Conservation (phyloP, 768 basidiomycete genomes). For the Hemileccinum rubropunctum region DNA sequence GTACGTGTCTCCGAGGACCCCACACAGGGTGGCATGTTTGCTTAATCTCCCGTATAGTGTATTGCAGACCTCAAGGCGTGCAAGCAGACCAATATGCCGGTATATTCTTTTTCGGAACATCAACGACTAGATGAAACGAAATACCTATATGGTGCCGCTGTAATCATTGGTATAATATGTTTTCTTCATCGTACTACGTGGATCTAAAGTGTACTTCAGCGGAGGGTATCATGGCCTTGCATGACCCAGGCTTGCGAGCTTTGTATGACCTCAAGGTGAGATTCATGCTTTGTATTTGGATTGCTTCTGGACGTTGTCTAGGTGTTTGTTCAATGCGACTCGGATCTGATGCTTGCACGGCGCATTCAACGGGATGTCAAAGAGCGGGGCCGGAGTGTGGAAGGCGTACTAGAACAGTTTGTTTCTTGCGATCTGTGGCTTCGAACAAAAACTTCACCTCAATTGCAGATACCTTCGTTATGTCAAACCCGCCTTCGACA, state of each 20-base stretch:
- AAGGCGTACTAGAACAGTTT: conserved; percentile 87
- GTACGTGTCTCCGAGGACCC: conserved; percentile 41
- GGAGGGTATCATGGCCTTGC: conserved; percentile 90
- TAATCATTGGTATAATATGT: conserved; percentile 70
- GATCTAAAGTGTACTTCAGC: conserved; percentile 38
- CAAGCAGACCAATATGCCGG: conserved; percentile 82
- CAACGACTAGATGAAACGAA: conserved; percentile 76
- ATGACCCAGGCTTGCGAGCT: conserved; percentile 71
- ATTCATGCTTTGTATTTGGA: background rate
- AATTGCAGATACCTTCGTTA: conserved; percentile 79
- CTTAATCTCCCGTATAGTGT: conserved; percentile 49
- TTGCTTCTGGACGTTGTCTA: conserved; percentile 23
- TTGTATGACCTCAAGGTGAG: conserved; percentile 89
- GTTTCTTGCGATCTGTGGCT: conserved; percentile 14
- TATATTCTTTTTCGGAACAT: conserved; percentile 92
- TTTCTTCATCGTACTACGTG: background rate
- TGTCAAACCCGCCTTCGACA: conserved; percentile 94
- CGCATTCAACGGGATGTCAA: conserved; percentile 84
- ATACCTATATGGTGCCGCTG: conserved; percentile 90
- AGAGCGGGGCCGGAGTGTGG: conserved; percentile 83
- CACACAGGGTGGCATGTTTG: background rate
- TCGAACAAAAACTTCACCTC: conserved; percentile 3
- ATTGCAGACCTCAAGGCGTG: conserved; percentile 82
- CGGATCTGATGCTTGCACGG: conserved; percentile 95
- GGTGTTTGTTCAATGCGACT: conserved; percentile 91